phyloP scores from a whole-genome alignment of 805 yeast species.

The Ogataea nakhonphanomensis region DNA sequence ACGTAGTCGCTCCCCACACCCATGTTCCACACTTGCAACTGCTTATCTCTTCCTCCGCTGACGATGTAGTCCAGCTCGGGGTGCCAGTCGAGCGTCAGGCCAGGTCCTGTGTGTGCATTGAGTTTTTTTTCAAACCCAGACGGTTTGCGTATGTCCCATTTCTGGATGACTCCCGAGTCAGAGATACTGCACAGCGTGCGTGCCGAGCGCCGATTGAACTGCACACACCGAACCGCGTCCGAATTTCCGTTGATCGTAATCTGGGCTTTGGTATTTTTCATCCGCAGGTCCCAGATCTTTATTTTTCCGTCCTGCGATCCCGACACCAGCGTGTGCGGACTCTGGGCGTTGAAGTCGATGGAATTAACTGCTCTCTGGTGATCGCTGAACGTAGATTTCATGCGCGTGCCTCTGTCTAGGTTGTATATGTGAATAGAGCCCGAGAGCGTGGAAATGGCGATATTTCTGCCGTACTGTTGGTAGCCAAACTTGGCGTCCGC shows the following conservation, averaged over 20 bases:
- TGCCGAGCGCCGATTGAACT: slow-evolving; percentile 49
- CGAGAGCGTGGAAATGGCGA: slow-evolving; percentile 45
- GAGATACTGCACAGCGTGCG: slow-evolving; percentile 71
- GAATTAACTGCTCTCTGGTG: slow-evolving; percentile 47
- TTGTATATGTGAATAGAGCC: slow-evolving; percentile 42
- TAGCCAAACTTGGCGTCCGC: slow-evolving; percentile 44
- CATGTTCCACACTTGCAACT: slow-evolving; percentile 74
- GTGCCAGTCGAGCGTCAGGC: slow-evolving; percentile 84
- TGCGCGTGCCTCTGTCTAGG: slow-evolving; percentile 28
- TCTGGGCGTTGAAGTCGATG: slow-evolving; percentile 38
- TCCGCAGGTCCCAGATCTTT: slow-evolving; percentile 70
- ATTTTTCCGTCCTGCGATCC: slow-evolving; percentile 83
- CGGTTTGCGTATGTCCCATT: slow-evolving; percentile 81
- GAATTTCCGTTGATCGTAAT: slow-evolving; percentile 56
- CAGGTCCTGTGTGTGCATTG: slow-evolving; percentile 91
- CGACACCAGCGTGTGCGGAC: slow-evolving; percentile 42
- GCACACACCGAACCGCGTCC: slow-evolving; percentile 64
- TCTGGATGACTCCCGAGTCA: slow-evolving; percentile 84
- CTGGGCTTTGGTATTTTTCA: slow-evolving; percentile 43
- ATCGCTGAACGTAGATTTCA: slow-evolving; percentile 34
- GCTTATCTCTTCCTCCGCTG: slow-evolving; percentile 91
- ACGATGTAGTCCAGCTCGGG: slow-evolving; percentile 76
- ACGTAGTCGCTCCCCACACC: slow-evolving; percentile 34
- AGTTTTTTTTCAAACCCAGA: slow-evolving; percentile 60
- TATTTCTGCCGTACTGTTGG: slow-evolving; percentile 34